phyloP scores from a whole-genome alignment of 371 early-diverging fungal genomes.

The Aphelidium insulamus region DNA sequence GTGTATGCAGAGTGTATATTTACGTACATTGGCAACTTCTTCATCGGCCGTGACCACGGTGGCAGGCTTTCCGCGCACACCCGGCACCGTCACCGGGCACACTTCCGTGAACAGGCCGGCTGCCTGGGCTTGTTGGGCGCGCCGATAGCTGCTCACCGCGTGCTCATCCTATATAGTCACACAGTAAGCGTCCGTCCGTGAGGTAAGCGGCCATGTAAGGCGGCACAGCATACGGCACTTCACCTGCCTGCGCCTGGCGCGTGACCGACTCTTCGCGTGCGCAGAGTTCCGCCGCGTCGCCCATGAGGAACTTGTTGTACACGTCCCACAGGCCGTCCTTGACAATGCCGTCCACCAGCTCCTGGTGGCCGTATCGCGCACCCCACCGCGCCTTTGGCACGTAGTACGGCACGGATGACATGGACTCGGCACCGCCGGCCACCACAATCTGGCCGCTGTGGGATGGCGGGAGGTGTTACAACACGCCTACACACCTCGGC shows the following conservation, averaged over 20 bases:
- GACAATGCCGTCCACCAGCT: constrained; percentile 62
- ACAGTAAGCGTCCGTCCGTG: background rate
- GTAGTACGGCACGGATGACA: constrained; percentile 90
- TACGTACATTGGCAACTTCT: constrained; percentile 33
- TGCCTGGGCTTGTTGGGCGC: constrained; percentile 56
- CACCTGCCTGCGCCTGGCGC: constrained; percentile 41
- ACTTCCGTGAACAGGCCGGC: constrained; percentile 57
- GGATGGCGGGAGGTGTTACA: background rate
- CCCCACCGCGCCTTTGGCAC: constrained; percentile 56
- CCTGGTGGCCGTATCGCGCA: constrained; percentile 63
- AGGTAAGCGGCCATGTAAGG: background rate
- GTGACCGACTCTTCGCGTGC: constrained; percentile 57
- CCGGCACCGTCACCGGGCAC: constrained; percentile 57
- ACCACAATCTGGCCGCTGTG: constrained; percentile 34
- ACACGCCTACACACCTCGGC: constrained; percentile 51
- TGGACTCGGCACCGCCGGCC: constrained; percentile 92
- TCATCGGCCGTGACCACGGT: constrained; percentile 55
- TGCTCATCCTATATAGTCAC: constrained; percentile 34
- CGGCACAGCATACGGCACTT: background rate
- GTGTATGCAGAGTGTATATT: no score
- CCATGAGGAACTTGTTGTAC: constrained; percentile 69
- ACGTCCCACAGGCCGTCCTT: constrained; percentile 86
- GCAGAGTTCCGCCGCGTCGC: constrained; percentile 78
- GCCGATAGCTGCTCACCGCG: constrained; percentile 66
- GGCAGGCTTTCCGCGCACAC: constrained; percentile 62